Base-by-base conservation (phyloP, 768 basidiomycete species). In the Mycena galericulata region DNA sequence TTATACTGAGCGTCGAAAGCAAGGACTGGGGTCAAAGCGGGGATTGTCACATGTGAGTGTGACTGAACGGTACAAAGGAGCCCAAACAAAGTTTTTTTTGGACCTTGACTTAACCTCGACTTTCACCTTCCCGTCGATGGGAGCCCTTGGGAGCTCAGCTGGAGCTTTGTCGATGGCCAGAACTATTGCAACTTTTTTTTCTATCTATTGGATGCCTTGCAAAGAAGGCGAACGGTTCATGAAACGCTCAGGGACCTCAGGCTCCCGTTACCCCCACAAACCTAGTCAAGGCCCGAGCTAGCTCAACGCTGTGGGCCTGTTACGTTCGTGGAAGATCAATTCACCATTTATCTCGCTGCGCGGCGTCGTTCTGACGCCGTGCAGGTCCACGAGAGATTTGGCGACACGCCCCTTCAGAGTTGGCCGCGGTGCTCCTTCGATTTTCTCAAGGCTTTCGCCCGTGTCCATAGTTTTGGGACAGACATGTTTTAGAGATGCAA, bases 321-420 rank as follows among this genome's bases (percentile, higher is more conserved):
- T 71, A 71, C 70, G 66, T 67, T 71, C 70, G 70, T 71, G 70
- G 70, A 71, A 71, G 55, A 71, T 40, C 1, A 36, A 71, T 45
- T 66, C 66, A 22, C 62, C 38, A 60, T 36, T 24, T 59, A 65
- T 45, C 66, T 65, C 58, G 70, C 70, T 67, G 65, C 22, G 26
- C 62, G 62, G 51, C 58, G 66, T 57, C 70, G 70, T 71, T 64
- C 59, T 71, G 70, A 55, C 62, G 66, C 66, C 51, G 57, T 47
- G 43, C 66, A 65, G 70, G 36, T 43, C 17, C 49, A 67, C 70
- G 70, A 40, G 66, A 10, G 50, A 60, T 7, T 41, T 61, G 66
- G 65, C 27, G 62, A 59, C 49, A 56, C 66, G 69, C 41, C 32
- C 59, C 63, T 67, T 68, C 57, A 64, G 66, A 67, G 65, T 71